Evolutionary conservation across 371 early-diverging fungal species (phyloP), one percentile per base, ranked within the genome.

Genomic region (Mortierella sp.): DNA sequence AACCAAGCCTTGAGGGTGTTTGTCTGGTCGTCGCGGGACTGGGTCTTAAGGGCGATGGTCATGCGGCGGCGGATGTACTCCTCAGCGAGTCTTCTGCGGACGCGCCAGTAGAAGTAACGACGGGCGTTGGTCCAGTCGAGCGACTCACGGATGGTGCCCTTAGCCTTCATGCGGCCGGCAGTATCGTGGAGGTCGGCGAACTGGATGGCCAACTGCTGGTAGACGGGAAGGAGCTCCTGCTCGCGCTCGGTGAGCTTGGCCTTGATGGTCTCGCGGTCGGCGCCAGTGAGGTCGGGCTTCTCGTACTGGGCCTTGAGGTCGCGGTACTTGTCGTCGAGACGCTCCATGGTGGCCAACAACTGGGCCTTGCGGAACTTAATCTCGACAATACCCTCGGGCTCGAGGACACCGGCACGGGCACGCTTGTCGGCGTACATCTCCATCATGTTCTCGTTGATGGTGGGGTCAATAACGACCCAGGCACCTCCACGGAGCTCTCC

Each of bases 401-500:
- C 99, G 11, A 99, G 90, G 4, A 99, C 98, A 88, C 99, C 98
- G 77, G 98, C 99, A 72, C 98, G 94, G 8, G 98, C 93, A 60
- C 95, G 92, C 65, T 90, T 91, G 88, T 99, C 98, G 26, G 98
- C 99, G 84, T 99, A 98, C 97, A 99, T 99, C 89, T 97, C 98
- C 98, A 99, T 99, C 94, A 96, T 96, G 73, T 97, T 95, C 52
- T 94, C 88, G 91, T 99, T 99, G 90, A 99, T 99, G n/a, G 96
- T 96, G 26, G 99, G 97, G 84, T 99, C 99, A 11, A 99, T 91
- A 2, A 99, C 99, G 38, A 99, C 99, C 99, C 99, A 99, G 11
- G 99, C 98, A 80, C 99, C 99, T 88, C 99, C 99, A 87, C 99
- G 95, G 73, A 99, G 93, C 90, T 99, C 99, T 83, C 98, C 98